phyloP scores from a whole-genome alignment of 139 green algal species.

The Diplosphaera chodatii region DNA sequence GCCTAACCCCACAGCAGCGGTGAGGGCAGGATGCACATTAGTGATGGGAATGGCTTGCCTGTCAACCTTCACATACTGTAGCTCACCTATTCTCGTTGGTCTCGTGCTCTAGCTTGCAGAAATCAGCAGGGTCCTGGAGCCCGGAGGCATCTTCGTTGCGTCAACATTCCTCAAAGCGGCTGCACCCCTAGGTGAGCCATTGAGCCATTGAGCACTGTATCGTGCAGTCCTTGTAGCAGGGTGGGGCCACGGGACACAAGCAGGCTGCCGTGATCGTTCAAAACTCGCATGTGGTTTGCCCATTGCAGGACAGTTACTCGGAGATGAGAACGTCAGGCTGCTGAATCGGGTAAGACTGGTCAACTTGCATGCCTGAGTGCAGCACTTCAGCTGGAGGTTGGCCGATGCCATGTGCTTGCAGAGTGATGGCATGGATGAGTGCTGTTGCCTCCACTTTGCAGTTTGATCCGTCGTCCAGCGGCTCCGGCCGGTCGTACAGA shows the following conservation, averaged over 20 bases:
- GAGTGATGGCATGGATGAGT: background rate
- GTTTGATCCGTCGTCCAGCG: background rate
- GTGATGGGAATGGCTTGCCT: too few species aligned
- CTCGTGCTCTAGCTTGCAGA: slow-evolving; percentile 60
- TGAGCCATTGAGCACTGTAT: too few species aligned
- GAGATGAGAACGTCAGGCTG: slow-evolving; percentile 56
- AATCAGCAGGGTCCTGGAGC: slow-evolving; percentile 83
- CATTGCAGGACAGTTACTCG: slow-evolving; percentile 22
- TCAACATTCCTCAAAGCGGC: slow-evolving; percentile 76
- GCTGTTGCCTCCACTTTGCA: background rate
- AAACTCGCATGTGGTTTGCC: too few species aligned
- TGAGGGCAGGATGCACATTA: too few species aligned
- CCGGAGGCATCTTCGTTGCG: slow-evolving; percentile 88
- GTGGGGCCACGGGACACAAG: too few species aligned
- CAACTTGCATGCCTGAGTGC: too few species aligned
- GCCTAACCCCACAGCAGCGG: slow-evolving; percentile 63
- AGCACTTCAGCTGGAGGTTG: background rate
- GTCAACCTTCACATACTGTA: too few species aligned
- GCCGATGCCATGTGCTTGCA: background rate
- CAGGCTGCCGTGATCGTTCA: too few species aligned
- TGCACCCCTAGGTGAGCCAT: slow-evolving; percentile 60
- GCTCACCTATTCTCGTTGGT: too few species aligned
- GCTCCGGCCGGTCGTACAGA: background rate
- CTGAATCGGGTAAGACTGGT: slow-evolving; percentile 44
- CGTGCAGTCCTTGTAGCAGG: too few species aligned